Conservation (phyloP, 768 basidiomycete genomes). For the Suillus occidentalis region DNA sequence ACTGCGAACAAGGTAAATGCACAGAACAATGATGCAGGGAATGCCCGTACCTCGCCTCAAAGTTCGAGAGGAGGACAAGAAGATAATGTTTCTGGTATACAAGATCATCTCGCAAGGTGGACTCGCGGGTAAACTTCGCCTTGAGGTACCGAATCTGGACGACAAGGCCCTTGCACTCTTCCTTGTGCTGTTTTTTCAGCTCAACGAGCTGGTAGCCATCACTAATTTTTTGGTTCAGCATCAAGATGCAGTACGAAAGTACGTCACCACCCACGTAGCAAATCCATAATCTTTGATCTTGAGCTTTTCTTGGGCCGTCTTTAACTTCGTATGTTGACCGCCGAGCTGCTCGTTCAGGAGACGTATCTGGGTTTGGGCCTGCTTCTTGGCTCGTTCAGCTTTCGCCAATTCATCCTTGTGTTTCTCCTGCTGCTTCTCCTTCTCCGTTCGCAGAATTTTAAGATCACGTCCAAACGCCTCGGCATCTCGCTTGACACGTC, state of each 20-base stretch:
- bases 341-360: constrained; percentile 68
- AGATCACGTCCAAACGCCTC: constrained; percentile 79
- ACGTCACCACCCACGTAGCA: constrained; percentile 45
- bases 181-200: constrained; percentile 68
- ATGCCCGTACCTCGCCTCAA: constrained; percentile 63
- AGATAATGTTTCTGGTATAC: constrained; percentile 89
- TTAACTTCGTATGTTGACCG: constrained; percentile 41
- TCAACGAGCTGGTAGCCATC: constrained; percentile 54
- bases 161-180: constrained; percentile 88
- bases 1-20: constrained; percentile 33
- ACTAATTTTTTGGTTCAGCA: constrained; percentile 29
- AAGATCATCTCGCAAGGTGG: constrained; percentile 71
- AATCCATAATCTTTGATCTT: constrained; percentile 60
- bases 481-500: constrained; percentile 72
- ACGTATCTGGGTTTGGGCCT: constrained; percentile 63
- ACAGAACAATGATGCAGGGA: constrained; percentile 10
- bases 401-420: constrained; percentile 55
- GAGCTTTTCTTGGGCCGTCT: constrained; percentile 46
- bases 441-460: constrained; percentile 63
- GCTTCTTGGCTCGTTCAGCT: constrained; percentile 66
- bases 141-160: constrained; percentile 92
- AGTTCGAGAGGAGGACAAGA: constrained; percentile 64
- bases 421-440: constrained; percentile 57
- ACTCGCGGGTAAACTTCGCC: constrained; percentile 86
- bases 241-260: constrained; percentile 5